A percentile compares a stretch with the other conserved stretches of the same genome.
phyloP scores from a whole-genome alignment of 106 monocot species.

The Gastrodia elata region DNA sequence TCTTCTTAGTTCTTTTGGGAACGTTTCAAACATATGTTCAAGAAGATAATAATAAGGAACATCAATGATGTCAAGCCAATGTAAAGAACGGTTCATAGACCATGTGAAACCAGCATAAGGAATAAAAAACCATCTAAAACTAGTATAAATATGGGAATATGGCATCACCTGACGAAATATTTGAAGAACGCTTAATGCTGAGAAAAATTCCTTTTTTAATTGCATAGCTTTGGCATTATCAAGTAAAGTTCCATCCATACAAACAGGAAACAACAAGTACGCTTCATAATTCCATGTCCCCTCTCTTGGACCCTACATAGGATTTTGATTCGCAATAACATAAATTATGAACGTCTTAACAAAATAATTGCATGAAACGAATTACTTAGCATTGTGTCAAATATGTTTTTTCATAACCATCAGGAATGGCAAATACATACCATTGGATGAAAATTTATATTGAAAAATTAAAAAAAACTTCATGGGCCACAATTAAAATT shows the following conservation, averaged over 20 bases:
- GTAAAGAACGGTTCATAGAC: background rate
- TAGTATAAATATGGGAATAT: background rate
- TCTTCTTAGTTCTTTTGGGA: background rate
- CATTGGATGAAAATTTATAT: background rate
- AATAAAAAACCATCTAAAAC: background rate
- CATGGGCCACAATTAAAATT: background rate
- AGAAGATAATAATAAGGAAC: background rate
- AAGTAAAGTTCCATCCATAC: constrained; percentile 62
- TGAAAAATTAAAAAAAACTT: background rate
- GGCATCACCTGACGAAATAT: constrained; percentile 50
- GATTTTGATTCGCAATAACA: background rate
- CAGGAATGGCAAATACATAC: background rate
- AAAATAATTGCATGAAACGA: background rate
- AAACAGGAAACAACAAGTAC: constrained; percentile 62
- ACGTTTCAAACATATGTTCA: background rate
- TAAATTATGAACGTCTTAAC: background rate
- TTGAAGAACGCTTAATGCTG: constrained; percentile 44
- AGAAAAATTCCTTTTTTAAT: constrained; percentile 52
- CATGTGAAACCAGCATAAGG: background rate
- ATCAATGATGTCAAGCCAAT: background rate
- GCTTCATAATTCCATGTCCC: constrained; percentile 55
- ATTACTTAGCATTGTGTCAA: background rate
- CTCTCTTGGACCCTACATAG: constrained; percentile 23
- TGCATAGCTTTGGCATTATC: constrained; percentile 49
- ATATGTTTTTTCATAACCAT: background rate